These are phyloP conservation scores for Phytophthora rubi DNA, from an alignment of 352 stramenopile genomes.

Conservation along the genomic window DNA sequence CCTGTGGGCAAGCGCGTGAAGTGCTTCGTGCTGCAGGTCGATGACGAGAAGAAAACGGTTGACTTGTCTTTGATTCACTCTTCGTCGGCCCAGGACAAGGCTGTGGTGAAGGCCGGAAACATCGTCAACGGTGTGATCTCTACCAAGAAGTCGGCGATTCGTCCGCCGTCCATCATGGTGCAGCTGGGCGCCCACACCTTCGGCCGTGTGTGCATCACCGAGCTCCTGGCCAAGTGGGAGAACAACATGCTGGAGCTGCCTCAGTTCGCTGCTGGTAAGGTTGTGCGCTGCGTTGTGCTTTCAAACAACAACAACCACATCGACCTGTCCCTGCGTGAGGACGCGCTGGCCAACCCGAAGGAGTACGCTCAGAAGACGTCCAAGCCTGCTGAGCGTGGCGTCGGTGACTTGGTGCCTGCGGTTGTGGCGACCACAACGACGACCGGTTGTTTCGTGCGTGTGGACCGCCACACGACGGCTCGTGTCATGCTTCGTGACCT, in stretches of 20 bases:
- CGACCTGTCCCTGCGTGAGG: slow-evolving; percentile 78
- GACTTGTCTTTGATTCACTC: slow-evolving; percentile 76
- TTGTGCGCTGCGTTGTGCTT: slow-evolving; percentile 83
- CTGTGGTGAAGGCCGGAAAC: slow-evolving; percentile 46
- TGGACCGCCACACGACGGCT: slow-evolving; percentile 87
- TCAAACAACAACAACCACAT: slow-evolving; percentile 52
- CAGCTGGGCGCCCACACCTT: slow-evolving; percentile 78
- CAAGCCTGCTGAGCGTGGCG: slow-evolving; percentile 41
- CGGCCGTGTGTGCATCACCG: slow-evolving; percentile 84
- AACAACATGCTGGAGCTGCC: slow-evolving; percentile 73
- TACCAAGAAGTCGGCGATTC: slow-evolving; percentile 73
- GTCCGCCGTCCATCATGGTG: slow-evolving; percentile 86
- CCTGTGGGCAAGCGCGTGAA: slow-evolving; percentile 79
- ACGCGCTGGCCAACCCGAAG: slow-evolving; percentile 58
- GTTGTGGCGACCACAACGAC: slow-evolving; percentile 93
- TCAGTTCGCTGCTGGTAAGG: slow-evolving; percentile 66
- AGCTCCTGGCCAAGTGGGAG: slow-evolving; percentile 74
- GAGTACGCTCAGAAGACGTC: slow-evolving; percentile 58
- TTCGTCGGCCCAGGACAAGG: slow-evolving; percentile 36
- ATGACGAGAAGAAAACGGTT: slow-evolving; percentile 76
- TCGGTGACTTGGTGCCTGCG: slow-evolving; percentile 90
- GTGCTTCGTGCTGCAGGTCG: slow-evolving; percentile 67
- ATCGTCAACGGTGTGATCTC: slow-evolving; percentile 81
- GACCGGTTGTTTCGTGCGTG: slow-evolving; percentile 94
- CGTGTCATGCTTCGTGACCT: slow-evolving; percentile 96